phyloP scores from a whole-genome alignment of 148 eudicot species.

The Rheum nobile region DNA sequence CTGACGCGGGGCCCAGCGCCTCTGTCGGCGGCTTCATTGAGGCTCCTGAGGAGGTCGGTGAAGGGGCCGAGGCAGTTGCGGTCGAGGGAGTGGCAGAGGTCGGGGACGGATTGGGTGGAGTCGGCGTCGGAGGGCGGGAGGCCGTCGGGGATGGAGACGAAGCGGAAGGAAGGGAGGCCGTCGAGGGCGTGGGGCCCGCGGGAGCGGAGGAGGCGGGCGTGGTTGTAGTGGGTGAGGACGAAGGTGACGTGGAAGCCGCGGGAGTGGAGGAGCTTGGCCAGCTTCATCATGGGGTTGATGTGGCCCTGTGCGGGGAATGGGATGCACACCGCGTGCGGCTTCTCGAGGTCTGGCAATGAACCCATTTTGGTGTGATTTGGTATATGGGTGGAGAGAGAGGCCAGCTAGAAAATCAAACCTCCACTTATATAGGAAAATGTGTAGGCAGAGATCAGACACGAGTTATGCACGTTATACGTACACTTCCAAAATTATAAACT shows the following conservation, averaged over 20 bases:
- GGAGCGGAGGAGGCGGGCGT: slow-evolving; percentile 15
- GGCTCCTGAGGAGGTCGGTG: slow-evolving; percentile 14
- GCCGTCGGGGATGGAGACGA: slow-evolving; percentile 31
- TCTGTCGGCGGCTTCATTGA: neutral
- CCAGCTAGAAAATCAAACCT: no score
- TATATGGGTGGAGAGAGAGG: no score
- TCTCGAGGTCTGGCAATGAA: slow-evolving; percentile 16
- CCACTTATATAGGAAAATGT: no score
- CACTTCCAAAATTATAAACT: no score
- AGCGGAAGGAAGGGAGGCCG: slow-evolving; percentile 18
- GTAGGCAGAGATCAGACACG: no score
- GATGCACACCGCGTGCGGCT: slow-evolving; percentile 14
- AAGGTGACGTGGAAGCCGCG: slow-evolving; percentile 17
- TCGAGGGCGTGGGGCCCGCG: slow-evolving; percentile 15
- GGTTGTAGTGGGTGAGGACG: slow-evolving; percentile 12
- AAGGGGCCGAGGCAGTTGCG: slow-evolving; percentile 14
- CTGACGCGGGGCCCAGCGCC: slow-evolving; percentile 6
- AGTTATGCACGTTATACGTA: no score
- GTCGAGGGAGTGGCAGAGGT: slow-evolving; percentile 11
- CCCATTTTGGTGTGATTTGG: slow-evolving; percentile 1
- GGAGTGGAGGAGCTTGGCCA: slow-evolving; percentile 20
- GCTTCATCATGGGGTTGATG: slow-evolving; percentile 17
- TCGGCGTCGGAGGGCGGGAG: slow-evolving; percentile 14
- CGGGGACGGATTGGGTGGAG: slow-evolving; percentile 15
- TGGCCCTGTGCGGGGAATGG: slow-evolving; percentile 25